Evolutionary conservation across 306 rosid genomes (phyloP).

Genomic region (Macrotyloma uniflorum): DNA sequence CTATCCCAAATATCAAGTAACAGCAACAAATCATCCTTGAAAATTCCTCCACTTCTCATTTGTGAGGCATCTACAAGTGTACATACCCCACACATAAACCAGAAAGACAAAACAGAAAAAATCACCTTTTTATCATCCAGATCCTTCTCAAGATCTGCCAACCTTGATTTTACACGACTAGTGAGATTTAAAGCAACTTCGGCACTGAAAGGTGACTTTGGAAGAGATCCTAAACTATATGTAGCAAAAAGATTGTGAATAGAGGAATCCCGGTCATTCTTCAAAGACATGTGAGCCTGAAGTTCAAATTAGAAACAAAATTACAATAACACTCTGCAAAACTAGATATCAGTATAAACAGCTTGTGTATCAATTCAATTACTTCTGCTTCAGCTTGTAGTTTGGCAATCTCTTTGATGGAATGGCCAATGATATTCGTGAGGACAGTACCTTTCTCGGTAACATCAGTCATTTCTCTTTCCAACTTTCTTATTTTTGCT

Average conservation of each 20-base stretch:
- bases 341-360: slow-evolving; percentile 31
- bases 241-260: slow-evolving; percentile 57
- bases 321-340: slow-evolving; percentile 26
- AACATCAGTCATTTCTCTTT: slow-evolving; percentile 70
- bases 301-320: slow-evolving; percentile 42
- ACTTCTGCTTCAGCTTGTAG: slow-evolving; percentile 87
- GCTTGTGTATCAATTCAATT: slow-evolving; percentile 41
- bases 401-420: slow-evolving; percentile 67
- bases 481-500: slow-evolving; percentile 63
- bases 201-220: slow-evolving; percentile 63
- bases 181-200: slow-evolving; percentile 70
- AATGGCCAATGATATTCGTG: slow-evolving; percentile 43
- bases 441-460: slow-evolving; percentile 52
- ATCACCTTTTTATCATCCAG: slow-evolving; percentile 76
- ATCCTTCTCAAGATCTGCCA: slow-evolving; percentile 76
- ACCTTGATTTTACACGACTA: slow-evolving; percentile 70
- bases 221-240: slow-evolving; percentile 81
- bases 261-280: slow-evolving; percentile 78
- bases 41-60: slow-evolving; percentile 17
- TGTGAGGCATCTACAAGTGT: slow-evolving; percentile 9
- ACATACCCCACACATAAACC: neutral
- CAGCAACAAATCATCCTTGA: slow-evolving; percentile 27
- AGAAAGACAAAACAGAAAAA: slow-evolving; percentile 14
- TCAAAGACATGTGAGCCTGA: slow-evolving; percentile 76
- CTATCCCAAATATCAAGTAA: neutral